These are phyloP conservation scores for Prunella vulgaris DNA, from an alignment of 257 asterid species.

Conservation along the genomic window DNA sequence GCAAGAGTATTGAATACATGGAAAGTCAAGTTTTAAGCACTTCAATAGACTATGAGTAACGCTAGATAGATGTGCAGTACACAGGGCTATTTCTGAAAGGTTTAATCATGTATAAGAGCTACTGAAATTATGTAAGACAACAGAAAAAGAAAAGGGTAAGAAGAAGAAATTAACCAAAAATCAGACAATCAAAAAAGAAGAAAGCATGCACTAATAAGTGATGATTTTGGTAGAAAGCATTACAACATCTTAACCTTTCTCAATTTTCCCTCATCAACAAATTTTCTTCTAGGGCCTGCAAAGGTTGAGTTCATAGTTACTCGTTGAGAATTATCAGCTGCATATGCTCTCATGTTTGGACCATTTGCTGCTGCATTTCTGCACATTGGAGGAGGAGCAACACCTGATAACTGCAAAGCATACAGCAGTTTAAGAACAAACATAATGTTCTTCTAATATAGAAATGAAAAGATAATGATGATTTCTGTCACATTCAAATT, in stretches of 20 bases:
- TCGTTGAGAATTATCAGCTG: slow-evolving; percentile 72
- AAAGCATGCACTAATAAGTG: neutral
- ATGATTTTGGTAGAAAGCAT: slow-evolving; percentile 6
- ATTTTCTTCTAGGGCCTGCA: slow-evolving; percentile 87
- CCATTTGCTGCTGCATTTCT: slow-evolving; percentile 71
- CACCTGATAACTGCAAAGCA: slow-evolving; percentile 75
- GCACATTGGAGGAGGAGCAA: slow-evolving; percentile 85
- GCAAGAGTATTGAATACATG: neutral
- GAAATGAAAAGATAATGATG: neutral
- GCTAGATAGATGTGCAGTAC: neutral
- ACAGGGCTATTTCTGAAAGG: slow-evolving; percentile 4
- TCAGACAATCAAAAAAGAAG: neutral
- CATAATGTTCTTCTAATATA: neutral
- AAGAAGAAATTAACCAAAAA: neutral
- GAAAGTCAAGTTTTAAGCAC: slow-evolving; percentile 1
- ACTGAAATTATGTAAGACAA: neutral
- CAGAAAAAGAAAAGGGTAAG: neutral
- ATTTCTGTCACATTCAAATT: slow-evolving; percentile 4
- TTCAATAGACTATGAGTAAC: too few species aligned
- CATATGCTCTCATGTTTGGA: slow-evolving; percentile 49
- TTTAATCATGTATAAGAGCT: neutral
- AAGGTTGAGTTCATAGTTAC: slow-evolving; percentile 51
- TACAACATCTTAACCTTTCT: slow-evolving; percentile 63
- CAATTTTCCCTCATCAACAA: slow-evolving; percentile 91
- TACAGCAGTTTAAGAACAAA: slow-evolving; percentile 16